Percentiles rank a stretch among this genome's conserved stretches.
phyloP scores from a whole-genome alignment of 202 grass and related monocot species.

The Schoenoplectus tabernaemontani region DNA sequence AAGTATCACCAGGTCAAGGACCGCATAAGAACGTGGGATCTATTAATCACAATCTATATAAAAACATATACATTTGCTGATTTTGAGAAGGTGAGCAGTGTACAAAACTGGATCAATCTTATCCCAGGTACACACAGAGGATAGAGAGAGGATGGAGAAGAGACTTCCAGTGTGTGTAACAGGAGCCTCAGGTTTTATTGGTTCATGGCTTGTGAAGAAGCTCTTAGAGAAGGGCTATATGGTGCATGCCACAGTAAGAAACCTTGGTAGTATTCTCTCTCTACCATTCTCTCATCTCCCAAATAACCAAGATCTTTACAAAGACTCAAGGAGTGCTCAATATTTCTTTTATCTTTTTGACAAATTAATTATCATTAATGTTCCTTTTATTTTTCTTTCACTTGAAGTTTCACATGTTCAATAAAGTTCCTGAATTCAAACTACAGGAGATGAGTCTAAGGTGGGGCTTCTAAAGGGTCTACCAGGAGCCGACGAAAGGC shows the following conservation, averaged over 20 bases:
- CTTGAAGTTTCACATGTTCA: background rate
- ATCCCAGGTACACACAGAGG: background rate
- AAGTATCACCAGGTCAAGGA: background rate
- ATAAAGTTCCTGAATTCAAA: background rate
- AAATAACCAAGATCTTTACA: background rate
- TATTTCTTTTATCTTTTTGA: background rate
- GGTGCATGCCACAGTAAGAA: slow-evolving; percentile 44
- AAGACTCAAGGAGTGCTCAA: background rate
- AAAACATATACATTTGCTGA: no score
- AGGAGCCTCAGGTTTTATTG: slow-evolving; percentile 47
- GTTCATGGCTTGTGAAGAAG: slow-evolving; percentile 49
- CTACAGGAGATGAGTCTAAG: slow-evolving; percentile 42
- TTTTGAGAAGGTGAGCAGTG: no score
- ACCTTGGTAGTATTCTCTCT: background rate
- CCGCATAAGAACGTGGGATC: background rate
- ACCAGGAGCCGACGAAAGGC: slow-evolving; percentile 19
- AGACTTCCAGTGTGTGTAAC: slow-evolving; percentile 42
- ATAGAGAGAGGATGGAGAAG: background rate
- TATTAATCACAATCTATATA: background rate
- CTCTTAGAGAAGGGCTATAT: slow-evolving; percentile 38
- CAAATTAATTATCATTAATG: background rate
- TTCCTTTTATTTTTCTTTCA: background rate
- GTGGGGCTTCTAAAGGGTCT: slow-evolving; percentile 31
- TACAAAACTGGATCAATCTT: background rate
- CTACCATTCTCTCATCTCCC: background rate